Conservation (phyloP, 1,284 basidiomycete genomes). For the Moniliella sp. region DNA sequence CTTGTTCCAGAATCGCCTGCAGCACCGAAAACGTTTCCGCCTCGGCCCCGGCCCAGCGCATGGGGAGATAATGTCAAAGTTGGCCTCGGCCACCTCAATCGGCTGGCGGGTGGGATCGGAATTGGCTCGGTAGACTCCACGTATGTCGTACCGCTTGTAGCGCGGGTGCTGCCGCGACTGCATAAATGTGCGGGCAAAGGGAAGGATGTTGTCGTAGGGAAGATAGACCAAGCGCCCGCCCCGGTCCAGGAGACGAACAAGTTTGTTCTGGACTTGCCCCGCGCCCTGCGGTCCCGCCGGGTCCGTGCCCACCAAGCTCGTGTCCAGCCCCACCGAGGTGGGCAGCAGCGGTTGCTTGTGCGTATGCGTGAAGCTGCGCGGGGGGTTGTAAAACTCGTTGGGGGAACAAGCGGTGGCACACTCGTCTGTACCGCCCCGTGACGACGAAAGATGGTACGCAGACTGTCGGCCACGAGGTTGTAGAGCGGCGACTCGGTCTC, state of each 20-base stretch:
- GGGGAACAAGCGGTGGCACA: conserved; percentile 59
- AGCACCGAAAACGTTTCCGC: conserved; percentile 25
- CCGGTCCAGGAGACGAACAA: conserved; percentile 57
- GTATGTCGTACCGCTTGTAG: conserved; percentile 71
- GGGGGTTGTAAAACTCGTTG: conserved; percentile 49
- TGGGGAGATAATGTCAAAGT: conserved; percentile 33
- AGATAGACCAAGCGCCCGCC: conserved; percentile 32
- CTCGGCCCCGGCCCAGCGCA: conserved; percentile 28
- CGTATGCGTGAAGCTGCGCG: too few species aligned
- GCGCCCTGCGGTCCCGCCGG: too few species aligned
- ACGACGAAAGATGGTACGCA: conserved; percentile 56
- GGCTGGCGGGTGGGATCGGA: conserved; percentile 33
- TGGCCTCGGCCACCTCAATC: conserved; percentile 25
- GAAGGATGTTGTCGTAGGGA: conserved; percentile 40
- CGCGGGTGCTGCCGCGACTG: conserved; percentile 49
- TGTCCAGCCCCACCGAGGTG: too few species aligned
- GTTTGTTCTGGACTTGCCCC: conserved; percentile 61
- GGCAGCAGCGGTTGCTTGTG: too few species aligned
- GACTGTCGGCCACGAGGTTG: conserved; percentile 53
- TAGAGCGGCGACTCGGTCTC: conserved; percentile 51
- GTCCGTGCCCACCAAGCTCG: too few species aligned
- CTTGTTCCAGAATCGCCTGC: conserved; percentile 24
- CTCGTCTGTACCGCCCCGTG: conserved; percentile 74
- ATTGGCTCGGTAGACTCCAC: conserved; percentile 31
- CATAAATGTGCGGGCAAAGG: conserved; percentile 66